Evolutionary conservation across 306 rosid species (phyloP).

Genomic region (Aeschynomene evenia): DNA sequence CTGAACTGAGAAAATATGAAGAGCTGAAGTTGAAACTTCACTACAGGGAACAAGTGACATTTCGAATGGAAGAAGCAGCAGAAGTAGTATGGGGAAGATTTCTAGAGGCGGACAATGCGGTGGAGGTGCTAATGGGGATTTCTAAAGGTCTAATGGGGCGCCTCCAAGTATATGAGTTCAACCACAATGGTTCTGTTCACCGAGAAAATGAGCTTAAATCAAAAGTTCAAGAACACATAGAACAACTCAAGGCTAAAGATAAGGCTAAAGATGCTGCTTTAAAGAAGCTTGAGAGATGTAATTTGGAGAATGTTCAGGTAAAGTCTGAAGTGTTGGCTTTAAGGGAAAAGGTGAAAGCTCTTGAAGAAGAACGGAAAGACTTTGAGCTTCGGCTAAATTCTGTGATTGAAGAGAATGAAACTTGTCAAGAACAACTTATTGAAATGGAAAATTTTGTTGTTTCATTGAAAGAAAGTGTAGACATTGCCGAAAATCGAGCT

Average conservation of each 20-base stretch:
- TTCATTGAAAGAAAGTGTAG: slow-evolving; percentile 59
- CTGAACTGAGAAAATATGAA: slow-evolving; percentile 69
- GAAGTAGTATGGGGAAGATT: slow-evolving; percentile 97
- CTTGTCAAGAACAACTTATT: slow-evolving; percentile 51
- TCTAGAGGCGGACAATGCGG: slow-evolving; percentile 88
- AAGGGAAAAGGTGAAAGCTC: slow-evolving; percentile 60
- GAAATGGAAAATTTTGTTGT: slow-evolving; percentile 62
- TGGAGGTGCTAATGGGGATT: slow-evolving; percentile 77
- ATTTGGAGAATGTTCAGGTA: slow-evolving; percentile 40
- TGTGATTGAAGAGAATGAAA: slow-evolving; percentile 43
- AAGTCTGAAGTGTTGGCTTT: slow-evolving; percentile 50
- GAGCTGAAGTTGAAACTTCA: slow-evolving; percentile 76
- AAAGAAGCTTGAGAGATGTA: slow-evolving; percentile 44
- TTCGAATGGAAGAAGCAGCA: slow-evolving; percentile 82
- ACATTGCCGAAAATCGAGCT: slow-evolving; percentile 61
- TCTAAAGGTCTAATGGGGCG: slow-evolving; percentile 72
- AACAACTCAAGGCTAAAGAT: slow-evolving; percentile 57
- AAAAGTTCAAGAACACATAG: slow-evolving; percentile 43
- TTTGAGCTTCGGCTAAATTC: slow-evolving; percentile 44
- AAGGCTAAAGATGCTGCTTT: slow-evolving; percentile 54
- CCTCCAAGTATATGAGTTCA: slow-evolving; percentile 68
- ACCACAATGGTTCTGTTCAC: slow-evolving; percentile 51
- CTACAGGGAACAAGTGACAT: slow-evolving; percentile 70
- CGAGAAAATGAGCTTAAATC: slow-evolving; percentile 63
- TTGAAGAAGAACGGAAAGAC: slow-evolving; percentile 51